phyloP scores from a whole-genome alignment of 148 eudicot species.

The Chenopodium suecicum region DNA sequence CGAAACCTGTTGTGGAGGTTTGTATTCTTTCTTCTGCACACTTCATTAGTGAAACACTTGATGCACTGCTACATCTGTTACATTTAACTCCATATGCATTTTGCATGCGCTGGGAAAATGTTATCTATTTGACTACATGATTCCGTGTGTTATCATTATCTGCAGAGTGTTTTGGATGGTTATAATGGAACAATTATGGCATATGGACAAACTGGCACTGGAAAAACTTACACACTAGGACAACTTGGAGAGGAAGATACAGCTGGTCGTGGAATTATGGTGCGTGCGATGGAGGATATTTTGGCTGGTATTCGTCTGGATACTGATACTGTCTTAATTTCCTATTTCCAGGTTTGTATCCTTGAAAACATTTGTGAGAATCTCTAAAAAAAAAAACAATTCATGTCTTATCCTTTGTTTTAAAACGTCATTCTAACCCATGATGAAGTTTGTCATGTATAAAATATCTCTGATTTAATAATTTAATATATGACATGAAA shows the following conservation, averaged over 20 bases:
- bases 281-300: conserved; percentile 94
- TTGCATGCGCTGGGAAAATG: not conserved
- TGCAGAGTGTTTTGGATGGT: conserved; percentile 90
- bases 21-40: conserved; percentile 16
- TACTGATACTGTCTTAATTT: conserved; percentile 64
- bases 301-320: conserved; percentile 57
- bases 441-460: not conserved
- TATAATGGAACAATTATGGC: conserved; percentile 97
- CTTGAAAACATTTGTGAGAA: not conserved
- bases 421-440: conserved; percentile 7
- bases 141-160: conserved; percentile 8
- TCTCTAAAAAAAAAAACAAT: not conserved
- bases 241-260: conserved; percentile 85
- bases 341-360: conserved; percentile 74
- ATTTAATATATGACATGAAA: not conserved
- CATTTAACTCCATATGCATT: not conserved
- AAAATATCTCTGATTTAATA: not conserved
- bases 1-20: conserved; percentile 96
- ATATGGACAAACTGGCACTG: conserved; percentile 95
- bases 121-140: not conserved
- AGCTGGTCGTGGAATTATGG: conserved; percentile 90
- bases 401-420: not conserved
- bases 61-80: not conserved
- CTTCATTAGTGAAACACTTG: not conserved
- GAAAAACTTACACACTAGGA: conserved; percentile 88